phyloP scores from a whole-genome alignment of 305 asterid genomes.

The Coffea humblotiana region DNA sequence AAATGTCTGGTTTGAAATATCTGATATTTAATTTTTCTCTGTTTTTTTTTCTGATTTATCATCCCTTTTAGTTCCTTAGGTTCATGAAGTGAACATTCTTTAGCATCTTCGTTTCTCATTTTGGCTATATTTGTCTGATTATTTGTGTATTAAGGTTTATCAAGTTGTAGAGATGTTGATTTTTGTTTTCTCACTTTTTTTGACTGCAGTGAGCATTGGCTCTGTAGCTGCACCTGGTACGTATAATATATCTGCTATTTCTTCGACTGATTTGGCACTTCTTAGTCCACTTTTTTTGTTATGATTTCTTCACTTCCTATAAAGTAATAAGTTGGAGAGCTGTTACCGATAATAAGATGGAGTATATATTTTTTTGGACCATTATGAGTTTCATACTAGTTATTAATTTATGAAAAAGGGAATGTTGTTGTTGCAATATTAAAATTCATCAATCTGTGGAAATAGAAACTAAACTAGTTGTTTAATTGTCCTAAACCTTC shows the following conservation, averaged over 20 bases:
- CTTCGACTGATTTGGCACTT: background rate
- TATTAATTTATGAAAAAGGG: background rate
- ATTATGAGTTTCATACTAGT: background rate
- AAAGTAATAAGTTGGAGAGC: background rate
- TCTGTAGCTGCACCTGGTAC: slow-evolving; percentile 69
- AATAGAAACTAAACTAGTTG: background rate
- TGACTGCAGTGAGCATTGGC: slow-evolving; percentile 41
- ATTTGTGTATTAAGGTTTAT: no score
- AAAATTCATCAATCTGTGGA: background rate
- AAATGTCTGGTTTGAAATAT: background rate
- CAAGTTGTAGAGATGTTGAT: background rate
- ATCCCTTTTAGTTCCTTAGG: background rate
- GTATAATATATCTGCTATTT: slow-evolving; percentile 23
- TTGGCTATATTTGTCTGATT: background rate
- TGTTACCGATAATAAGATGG: background rate
- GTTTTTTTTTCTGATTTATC: background rate
- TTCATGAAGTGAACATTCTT: background rate
- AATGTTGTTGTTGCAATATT: background rate
- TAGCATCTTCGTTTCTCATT: background rate
- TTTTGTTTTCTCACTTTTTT: background rate
- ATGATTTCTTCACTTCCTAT: background rate
- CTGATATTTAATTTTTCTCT: background rate
- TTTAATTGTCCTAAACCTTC: background rate
- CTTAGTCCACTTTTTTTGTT: background rate
- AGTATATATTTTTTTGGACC: background rate